Conservation (phyloP, 129 eudicot genomes). For the Saposhnikovia divaricata region DNA sequence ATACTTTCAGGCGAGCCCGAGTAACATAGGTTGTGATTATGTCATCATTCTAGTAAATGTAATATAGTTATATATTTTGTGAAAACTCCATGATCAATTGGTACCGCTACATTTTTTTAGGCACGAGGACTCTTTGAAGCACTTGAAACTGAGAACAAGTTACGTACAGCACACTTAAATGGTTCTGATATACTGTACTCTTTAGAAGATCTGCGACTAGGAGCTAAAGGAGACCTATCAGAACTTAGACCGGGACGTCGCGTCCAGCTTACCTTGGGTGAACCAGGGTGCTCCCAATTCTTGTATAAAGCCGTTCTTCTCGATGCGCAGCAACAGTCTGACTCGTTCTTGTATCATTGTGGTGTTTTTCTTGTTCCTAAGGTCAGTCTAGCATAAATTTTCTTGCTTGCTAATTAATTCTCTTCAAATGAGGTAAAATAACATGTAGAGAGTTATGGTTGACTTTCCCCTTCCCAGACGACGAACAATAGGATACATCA, state of each 20-base stretch:
- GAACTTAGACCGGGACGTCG: slow-evolving; percentile 72
- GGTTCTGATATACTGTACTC: slow-evolving; percentile 52
- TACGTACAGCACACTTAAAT: slow-evolving; percentile 38
- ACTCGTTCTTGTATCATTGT: slow-evolving; percentile 51
- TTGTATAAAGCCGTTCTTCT: slow-evolving; percentile 74
- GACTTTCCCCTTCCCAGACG: neutral
- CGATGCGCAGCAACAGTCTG: slow-evolving; percentile 59
- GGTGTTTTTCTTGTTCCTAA: slow-evolving; percentile 84
- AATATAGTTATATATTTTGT: neutral
- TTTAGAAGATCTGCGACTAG: slow-evolving; percentile 74
- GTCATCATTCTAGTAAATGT: neutral
- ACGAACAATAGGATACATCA: neutral
- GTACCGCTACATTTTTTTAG: slow-evolving; percentile 23
- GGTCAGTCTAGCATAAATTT: slow-evolving; percentile 31
- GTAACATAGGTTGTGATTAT: neutral
- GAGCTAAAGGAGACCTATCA: slow-evolving; percentile 59
- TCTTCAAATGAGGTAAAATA: neutral
- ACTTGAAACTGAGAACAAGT: slow-evolving; percentile 57
- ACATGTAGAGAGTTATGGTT: neutral
- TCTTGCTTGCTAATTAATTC: neutral
- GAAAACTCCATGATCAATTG: neutral
- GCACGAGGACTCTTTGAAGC: slow-evolving; percentile 59
- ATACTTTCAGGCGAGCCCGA: neutral
- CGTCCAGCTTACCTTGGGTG: slow-evolving; percentile 62
- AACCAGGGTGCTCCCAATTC: slow-evolving; percentile 53